Conservation (phyloP, 1,284 basidiomycete genomes). For the Tilletia caries region DNA sequence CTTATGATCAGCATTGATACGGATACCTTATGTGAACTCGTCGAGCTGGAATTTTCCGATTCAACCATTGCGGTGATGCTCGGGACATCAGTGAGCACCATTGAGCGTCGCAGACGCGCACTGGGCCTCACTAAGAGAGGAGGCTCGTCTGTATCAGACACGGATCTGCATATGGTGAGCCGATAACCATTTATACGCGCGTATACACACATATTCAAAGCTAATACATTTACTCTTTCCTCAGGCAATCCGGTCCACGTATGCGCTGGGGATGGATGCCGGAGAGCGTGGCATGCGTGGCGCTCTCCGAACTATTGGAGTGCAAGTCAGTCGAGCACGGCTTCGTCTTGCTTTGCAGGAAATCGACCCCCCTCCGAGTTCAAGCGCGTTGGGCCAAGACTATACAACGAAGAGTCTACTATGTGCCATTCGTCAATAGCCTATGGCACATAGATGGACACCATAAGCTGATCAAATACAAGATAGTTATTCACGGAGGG, state of each 20-base stretch:
- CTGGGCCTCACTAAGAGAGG: too few relatives aligned
- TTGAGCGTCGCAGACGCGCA: background rate
- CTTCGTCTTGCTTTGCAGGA: background rate
- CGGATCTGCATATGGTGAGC: background rate
- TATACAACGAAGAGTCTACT: background rate
- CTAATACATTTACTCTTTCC: background rate
- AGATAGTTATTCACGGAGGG: slow-evolving; percentile 60
- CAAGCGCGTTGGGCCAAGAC: background rate
- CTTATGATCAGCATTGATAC: background rate
- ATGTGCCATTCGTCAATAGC: background rate
- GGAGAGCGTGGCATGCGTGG: background rate
- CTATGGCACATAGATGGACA: slow-evolving; percentile 4
- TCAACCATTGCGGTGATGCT: background rate
- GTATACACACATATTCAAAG: background rate
- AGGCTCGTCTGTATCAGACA: too few relatives aligned
- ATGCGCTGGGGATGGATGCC: background rate
- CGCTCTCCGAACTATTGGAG: background rate
- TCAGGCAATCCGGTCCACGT: background rate
- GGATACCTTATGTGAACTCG: background rate
- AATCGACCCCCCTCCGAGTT: background rate
- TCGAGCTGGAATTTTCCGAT: background rate
- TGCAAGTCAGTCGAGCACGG: background rate
- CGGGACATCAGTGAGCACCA: background rate
- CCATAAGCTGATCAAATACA: slow-evolving; percentile 56
- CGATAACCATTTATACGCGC: background rate